Base-by-base conservation (phyloP, 2,329 filamentous ascomycete species). In the Truncatella angustata region DNA sequence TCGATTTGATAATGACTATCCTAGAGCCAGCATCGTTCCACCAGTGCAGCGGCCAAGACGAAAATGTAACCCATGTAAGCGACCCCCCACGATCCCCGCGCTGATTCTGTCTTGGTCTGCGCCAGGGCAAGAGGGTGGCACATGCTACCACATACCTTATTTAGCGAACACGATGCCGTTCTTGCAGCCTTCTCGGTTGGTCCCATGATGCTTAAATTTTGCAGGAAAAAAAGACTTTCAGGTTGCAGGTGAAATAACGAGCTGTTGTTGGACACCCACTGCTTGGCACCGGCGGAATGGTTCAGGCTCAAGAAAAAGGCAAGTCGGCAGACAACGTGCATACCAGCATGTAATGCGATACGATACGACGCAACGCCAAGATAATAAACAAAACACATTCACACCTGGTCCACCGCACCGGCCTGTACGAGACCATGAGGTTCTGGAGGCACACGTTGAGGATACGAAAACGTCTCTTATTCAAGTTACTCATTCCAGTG, bases 281-380 rank as follows among this genome's bases (percentile, higher is more conserved):
- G 16, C 43, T 46, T 35, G 43, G 43, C 43, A 20, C 43, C 43
- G 26, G 26, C 24, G n/a, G 43, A 46, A 10, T 46, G 43, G 43
- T 46, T 46, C 43, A 16, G n/a, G n/a, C n/a, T n/a, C n/a, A n/a
- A n/a, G n/a, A n/a, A n/a, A n/a, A n/a, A n/a, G n/a, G n/a, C n/a
- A n/a, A n/a, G n/a, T n/a, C n/a, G n/a, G n/a, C n/a, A n/a, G n/a
- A n/a, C n/a, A n/a, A n/a, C n/a, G n/a, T n/a, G n/a, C n/a, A n/a
- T n/a, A n/a, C n/a, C n/a, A n/a, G n/a, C n/a, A n/a, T n/a, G n/a
- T n/a, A n/a, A n/a, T n/a, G n/a, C n/a, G n/a, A n/a, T n/a, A n/a
- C n/a, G n/a, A n/a, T n/a, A n/a, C n/a, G n/a, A n/a, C n/a, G n/a
- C n/a, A n/a, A n/a, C n/a, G n/a, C n/a, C n/a, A n/a, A n/a, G n/a